Base-by-base conservation (phyloP, 2,329 filamentous ascomycete species). In the Hypoxylon sp. region DNA sequence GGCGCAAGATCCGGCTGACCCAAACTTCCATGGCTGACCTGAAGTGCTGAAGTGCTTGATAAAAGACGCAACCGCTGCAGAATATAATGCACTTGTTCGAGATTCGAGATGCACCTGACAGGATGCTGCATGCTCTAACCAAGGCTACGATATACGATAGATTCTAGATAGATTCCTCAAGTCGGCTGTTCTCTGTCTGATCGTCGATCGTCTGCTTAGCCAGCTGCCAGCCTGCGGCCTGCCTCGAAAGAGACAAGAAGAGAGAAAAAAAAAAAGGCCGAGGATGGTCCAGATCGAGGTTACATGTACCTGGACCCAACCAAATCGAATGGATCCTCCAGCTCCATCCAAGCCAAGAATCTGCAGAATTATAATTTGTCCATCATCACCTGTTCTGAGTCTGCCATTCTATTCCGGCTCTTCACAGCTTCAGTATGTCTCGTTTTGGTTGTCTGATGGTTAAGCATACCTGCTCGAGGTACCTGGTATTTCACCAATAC, bases 1-100 rank as follows among this genome's bases (percentile, higher is more conserved):
- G 46, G 38, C 29, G 49, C 43, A 35, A 54, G 53, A 51, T 53
- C 27, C 33, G 33, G 56, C 13, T 38, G 60, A 59, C 55, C 53
- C 43, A 37, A 52, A 35, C 53, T 52, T n/a, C n/a, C n/a, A n/a
- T n/a, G n/a, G n/a, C n/a, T 38, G 41, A 42, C 27, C 31, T 29
- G n/a, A 17, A 35, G n/a, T 35, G 31, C 9, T 10, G 40, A 37
- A 17, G n/a, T n/a, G n/a, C 18, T 20, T 23, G 38, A 24, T 41
- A 41, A 43, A 37, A 46, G 38, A 33, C 35, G 43, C 48, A 54
- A 48, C 38, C 40, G 50, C 49, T 43, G 31, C 21, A 21, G 15
- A 41, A 29, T n/a, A 48, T 33, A 26, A 50, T 48, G 9, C 29
- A 47, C 21, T 37, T 20, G 26, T 33, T 33, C 11, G 13, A 20